These are phyloP conservation scores for Pichia terricola DNA, from an alignment of 1,139 yeast species.

Conservation along the genomic window DNA sequence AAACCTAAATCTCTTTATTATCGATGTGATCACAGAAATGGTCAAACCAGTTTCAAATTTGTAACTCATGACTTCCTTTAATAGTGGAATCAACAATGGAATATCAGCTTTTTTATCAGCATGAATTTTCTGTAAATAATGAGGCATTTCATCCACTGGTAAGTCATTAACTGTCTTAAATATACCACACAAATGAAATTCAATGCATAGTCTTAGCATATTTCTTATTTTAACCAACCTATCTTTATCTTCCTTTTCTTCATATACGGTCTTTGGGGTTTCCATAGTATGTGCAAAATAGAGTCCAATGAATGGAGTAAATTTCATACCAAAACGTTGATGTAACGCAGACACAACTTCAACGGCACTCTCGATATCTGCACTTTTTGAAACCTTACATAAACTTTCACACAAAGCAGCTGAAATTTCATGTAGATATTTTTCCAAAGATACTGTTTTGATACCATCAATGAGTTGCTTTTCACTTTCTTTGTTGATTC, in stretches of 20 bases:
- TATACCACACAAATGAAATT: constrained; percentile 55
- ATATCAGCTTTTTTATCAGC: constrained; percentile 21
- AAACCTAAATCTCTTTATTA: constrained; percentile 41
- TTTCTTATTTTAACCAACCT: constrained; percentile 38
- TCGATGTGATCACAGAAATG: constrained; percentile 37
- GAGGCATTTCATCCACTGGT: constrained; percentile 31
- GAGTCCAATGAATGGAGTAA: constrained; percentile 45
- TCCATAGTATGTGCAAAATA: constrained; percentile 30
- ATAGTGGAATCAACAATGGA: constrained; percentile 11
- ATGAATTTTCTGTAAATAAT: constrained; percentile 27
- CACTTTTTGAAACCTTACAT: constrained; percentile 40
- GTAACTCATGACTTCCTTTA: constrained; percentile 46
- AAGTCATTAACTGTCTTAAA: constrained; percentile 25
- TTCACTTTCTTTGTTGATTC: constrained; percentile 41
- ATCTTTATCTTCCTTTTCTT: constrained; percentile 37
- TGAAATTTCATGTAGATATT: constrained; percentile 66
- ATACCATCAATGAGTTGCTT: constrained; percentile 50
- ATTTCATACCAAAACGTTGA: constrained; percentile 53
- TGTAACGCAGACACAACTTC: constrained; percentile 68
- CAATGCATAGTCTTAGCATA: constrained; percentile 48
- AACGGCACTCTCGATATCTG: constrained; percentile 55
- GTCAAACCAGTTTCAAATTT: constrained; percentile 41
- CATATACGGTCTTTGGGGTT: constrained; percentile 6
- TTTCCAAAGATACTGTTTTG: constrained; percentile 53
- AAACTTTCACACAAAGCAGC: constrained; percentile 59